Evolutionary conservation across 2,329 filamentous ascomycete species (phyloP).

Genomic region (Juglanconis oblonga): DNA sequence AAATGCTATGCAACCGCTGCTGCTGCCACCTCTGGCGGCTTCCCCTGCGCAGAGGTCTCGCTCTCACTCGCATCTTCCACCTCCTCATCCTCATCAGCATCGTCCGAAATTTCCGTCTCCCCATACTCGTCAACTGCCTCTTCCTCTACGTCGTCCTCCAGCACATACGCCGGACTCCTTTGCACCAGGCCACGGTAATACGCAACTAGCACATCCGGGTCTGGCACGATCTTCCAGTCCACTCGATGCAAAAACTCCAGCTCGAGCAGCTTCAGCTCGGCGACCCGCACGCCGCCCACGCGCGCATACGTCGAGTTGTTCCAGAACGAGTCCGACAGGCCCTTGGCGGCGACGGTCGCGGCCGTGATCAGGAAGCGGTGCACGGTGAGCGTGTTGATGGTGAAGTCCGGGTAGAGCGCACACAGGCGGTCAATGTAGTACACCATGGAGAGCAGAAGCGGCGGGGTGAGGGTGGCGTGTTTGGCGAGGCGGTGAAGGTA

Average conservation of each 20-base stretch:
- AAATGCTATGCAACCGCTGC: background rate
- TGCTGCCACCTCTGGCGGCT: background rate
- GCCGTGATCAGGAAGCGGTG: conserved; percentile 96
- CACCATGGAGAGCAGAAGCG: conserved; percentile 96
- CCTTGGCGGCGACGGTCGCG: conserved; percentile 93
- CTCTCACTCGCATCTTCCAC: conserved; percentile 22
- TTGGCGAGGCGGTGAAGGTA: conserved; percentile 91
- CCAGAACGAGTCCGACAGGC: conserved; percentile 95
- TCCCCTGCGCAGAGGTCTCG: background rate
- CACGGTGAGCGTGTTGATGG: conserved; percentile 92
- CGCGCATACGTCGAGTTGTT: conserved; percentile 95
- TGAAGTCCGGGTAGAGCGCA: conserved; percentile 88
- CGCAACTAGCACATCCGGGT: conserved; percentile 87
- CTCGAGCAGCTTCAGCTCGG: conserved; percentile 86
- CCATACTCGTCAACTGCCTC: conserved; percentile 32
- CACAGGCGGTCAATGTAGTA: conserved; percentile 97
- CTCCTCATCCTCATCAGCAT: conserved; percentile 31
- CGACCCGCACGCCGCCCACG: conserved; percentile 86
- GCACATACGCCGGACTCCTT: conserved; percentile 53
- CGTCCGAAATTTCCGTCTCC: conserved; percentile 30
- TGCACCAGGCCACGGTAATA: conserved; percentile 89
- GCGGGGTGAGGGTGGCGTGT: conserved; percentile 89
- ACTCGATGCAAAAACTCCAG: conserved; percentile 90
- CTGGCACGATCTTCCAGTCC: conserved; percentile 95
- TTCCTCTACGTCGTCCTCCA: conserved; percentile 34